These are phyloP conservation scores for Daldinia decipiens DNA, from an alignment of 495 filamentous ascomycete species.

Conservation along the genomic window DNA sequence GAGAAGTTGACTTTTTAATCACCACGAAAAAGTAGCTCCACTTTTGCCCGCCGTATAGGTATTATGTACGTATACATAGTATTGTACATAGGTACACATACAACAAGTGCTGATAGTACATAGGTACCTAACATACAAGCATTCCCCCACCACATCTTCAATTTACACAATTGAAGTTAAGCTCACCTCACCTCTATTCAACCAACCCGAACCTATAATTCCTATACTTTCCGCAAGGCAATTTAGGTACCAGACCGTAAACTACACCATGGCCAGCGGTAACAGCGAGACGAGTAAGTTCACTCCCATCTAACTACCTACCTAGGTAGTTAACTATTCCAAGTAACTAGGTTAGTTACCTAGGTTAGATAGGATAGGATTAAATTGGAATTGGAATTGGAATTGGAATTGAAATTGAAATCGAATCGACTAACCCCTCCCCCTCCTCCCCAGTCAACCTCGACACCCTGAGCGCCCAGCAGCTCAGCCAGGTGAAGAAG, in stretches of 20 bases:
- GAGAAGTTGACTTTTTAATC: background rate
- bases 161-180: background rate
- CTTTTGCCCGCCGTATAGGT: background rate
- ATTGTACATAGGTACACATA: no score
- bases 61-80: no score
- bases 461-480: constrained; percentile 60
- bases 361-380: no score
- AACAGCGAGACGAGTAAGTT: constrained; percentile 31
- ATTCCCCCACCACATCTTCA: background rate
- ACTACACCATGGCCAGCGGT: constrained; percentile 30
- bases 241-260: background rate
- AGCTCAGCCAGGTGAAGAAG: constrained; percentile 78
- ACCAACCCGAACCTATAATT: background rate
- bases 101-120: background rate
- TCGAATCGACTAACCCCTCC: background rate
- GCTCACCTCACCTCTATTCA: background rate
- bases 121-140: background rate
- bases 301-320: background rate
- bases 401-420: no score
- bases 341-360: no score
- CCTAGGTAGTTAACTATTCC: no score
- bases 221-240: background rate
- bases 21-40: background rate
- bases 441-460: constrained; percentile 52
- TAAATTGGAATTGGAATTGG: no score